Base-by-base conservation (phyloP, 2,329 filamentous ascomycete species). In the Magnaporthiopsis rhizophila region DNA sequence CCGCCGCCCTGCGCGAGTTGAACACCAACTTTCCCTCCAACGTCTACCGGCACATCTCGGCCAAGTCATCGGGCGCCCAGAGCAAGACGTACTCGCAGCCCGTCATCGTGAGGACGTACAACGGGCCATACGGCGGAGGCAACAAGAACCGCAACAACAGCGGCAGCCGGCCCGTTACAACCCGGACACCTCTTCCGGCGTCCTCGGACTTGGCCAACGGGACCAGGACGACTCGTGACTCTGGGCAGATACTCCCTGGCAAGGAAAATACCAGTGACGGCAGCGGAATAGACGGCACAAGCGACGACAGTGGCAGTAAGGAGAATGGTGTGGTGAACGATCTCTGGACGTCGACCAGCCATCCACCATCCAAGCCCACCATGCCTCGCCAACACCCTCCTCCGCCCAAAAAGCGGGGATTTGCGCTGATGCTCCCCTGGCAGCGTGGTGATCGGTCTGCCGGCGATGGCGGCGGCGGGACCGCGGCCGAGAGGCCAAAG, bases 41-140 rank as follows among this genome's bases (percentile, higher is more conserved):
- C 2, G 69, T 72, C 38, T 69, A 69, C 62, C 80, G 81, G 59
- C 83, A 83, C 71, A 81, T 79, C 67, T 85, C 83, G 76, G 77
- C 82, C 65, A 83, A 85, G 72, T 83, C 83, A 30, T 80, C 81
- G 15, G 81, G 82, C 13, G 80, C 84, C 24, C 78, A 82, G 69
- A 85, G 76, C 73, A 84, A 79, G 68, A 87, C 84, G 56, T 86
- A 85, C 70, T 86, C 83, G 3, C 84, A 87, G 67, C 86, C 86
- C n/a, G 84, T 88, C 65, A 83, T 88, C 56, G 86, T 88, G 30
- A 81, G 85, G 65, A 88, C 85, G 61, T 88, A 88, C 71, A 85
- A 83, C 58, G 81, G 83, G 1, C 79, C 78, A 1, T 71, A 72
- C 3, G 64, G 66, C 21, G 68, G 69, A 6, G 45, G 45, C 7